Percentiles rank a stretch among this genome's conserved stretches.
Conservation (phyloP, 345 rosid species). For the sweet orange (Citrus sinensis) region DNA sequence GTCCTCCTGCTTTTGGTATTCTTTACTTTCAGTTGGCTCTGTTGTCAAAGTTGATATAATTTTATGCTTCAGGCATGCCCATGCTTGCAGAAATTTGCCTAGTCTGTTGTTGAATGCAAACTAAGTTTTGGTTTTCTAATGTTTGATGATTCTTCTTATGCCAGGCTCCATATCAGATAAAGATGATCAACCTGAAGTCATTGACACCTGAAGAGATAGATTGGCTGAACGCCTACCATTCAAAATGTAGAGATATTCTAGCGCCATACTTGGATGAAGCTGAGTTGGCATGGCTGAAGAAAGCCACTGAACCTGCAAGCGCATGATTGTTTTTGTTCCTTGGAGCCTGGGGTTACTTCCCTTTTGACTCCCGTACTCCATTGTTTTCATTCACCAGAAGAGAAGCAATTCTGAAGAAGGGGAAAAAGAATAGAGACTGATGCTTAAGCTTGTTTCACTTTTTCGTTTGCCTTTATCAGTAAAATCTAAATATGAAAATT, state of each 20-base stretch:
- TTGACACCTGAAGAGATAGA: slow-evolving; percentile 62
- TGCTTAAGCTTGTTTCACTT: neutral
- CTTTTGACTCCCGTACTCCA: neutral
- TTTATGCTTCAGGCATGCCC: neutral
- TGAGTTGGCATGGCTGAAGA: slow-evolving; percentile 81
- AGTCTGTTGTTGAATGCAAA: neutral
- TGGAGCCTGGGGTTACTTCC: neutral
- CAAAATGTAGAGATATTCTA: slow-evolving; percentile 65
- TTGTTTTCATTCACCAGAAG: neutral
- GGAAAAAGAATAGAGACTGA: neutral
- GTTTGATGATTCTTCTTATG: neutral
- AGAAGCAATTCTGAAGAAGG: neutral
- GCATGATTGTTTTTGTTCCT: slow-evolving; percentile 19
- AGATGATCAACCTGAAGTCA: slow-evolving; percentile 59
- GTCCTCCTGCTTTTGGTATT: neutral
- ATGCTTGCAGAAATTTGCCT: neutral
- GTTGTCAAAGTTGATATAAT: neutral
- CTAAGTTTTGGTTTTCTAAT: neutral
- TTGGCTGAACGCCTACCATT: slow-evolving; percentile 82
- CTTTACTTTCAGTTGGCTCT: neutral
- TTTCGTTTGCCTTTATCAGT: neutral
- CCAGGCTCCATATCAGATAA: slow-evolving; percentile 89
- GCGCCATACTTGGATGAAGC: slow-evolving; percentile 59
- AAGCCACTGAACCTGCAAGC: slow-evolving; percentile 73
- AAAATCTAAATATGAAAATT: neutral